Base-by-base conservation (phyloP, 805 yeast genomes). In the Candida railenensis region DNA sequence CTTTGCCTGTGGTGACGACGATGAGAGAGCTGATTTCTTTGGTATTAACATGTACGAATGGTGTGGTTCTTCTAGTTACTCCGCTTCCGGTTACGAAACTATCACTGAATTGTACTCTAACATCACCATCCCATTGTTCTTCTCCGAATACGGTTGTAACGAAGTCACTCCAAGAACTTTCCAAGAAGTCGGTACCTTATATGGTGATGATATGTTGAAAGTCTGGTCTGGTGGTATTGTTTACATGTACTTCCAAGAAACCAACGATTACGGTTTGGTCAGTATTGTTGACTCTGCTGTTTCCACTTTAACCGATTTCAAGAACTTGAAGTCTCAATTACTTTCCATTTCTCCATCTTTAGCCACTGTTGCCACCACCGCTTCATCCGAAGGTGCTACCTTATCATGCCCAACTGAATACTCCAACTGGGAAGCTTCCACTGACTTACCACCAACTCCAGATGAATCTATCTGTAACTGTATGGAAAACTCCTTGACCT, bases 221-320 rank as follows among this genome's bases (percentile, higher is more conserved):
- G 85, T 85, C 50, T 87, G 92, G 94, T 86, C 92, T 43, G 92
- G 95, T 71, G 95, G 92, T 79, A 86, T 87, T 61, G 92, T 86
- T 46, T 87, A 85, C 74, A 82, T 86, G 91, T 87, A 86, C 72
- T 87, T 81, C 69, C 77, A 87, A 72, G 92, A 87, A 73, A 71
- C 69, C 46, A 86, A 86, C 71, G 66, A 85, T 57, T 86, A 85
- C 61, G 92, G 95, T 72, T 76, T 86, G 61, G 91, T 86, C 45
- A 53, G 79, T 45, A 66, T 82, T 51, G 70, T 69, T 52, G 64
- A 62, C 53, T 71, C 69, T 28, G 49, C 65, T n/a, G 85, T 83
- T 49, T 64, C 71, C 43, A 85, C 92, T 47, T 68, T 83, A 68
- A 66, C 65, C 40, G 92, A 86, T 67, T 87, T 73, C 72, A 61